Percentiles rank a stretch among this genome's conserved stretches.
Conservation (phyloP, 2,329 filamentous ascomycete species). For the Teratosphaeria gauchensis region DNA sequence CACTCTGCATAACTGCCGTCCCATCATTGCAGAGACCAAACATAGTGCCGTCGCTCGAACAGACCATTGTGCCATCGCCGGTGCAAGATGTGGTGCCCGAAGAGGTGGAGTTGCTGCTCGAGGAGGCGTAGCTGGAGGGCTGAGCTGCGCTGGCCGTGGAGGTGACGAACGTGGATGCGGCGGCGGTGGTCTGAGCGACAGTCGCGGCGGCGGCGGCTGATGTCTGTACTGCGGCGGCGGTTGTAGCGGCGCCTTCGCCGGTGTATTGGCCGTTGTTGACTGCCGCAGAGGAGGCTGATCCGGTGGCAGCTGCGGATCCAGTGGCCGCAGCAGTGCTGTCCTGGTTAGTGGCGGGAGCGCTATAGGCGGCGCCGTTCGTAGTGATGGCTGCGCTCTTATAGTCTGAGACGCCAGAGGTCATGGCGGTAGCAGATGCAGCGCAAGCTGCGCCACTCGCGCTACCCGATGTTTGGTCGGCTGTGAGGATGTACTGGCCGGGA, state of each 20-base stretch:
- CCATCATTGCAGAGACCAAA: slow-evolving; percentile 38
- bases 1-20: slow-evolving; percentile 29
- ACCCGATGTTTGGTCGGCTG: slow-evolving; percentile 1
- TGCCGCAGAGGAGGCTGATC: slow-evolving; percentile 1
- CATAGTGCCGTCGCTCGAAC: slow-evolving; percentile 28
- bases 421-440: slow-evolving; percentile 9
- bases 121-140: slow-evolving; percentile 1
- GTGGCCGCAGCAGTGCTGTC: slow-evolving; percentile 1
- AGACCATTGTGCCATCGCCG: slow-evolving; percentile 28
- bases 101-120: not conserved
- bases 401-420: slow-evolving; percentile 8
- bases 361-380: slow-evolving; percentile 3
- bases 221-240: not conserved
- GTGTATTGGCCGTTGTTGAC: not conserved
- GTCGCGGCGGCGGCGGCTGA: slow-evolving; percentile 1
- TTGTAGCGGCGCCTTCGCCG: not conserved
- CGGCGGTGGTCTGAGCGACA: not conserved
- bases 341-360: slow-evolving; percentile 20
- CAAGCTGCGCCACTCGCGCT: slow-evolving; percentile 13
- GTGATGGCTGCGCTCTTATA: slow-evolving; percentile 3
- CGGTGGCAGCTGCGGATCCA: slow-evolving; percentile 2
- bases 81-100: not conserved
- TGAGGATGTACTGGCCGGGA: slow-evolving; percentile 16
- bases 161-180: slow-evolving; percentile 2
- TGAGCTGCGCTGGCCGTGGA: slow-evolving; percentile 2